Evolutionary conservation across 306 rosid genomes (phyloP), one percentile per base, ranked within the genome.

Genomic region (Lithocarpus polystachyus): DNA sequence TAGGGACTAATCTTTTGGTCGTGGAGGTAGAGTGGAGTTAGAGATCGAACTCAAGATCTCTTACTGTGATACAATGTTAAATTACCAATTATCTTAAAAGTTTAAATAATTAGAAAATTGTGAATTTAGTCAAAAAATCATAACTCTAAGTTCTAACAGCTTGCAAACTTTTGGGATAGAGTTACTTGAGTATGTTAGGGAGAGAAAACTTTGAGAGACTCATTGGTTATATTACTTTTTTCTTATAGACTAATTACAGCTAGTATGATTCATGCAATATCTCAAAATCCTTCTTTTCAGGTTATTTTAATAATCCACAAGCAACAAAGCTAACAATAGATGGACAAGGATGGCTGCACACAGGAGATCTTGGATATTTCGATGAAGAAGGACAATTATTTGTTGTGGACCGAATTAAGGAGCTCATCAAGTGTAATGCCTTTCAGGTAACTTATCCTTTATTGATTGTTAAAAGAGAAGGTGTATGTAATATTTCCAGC

Each of bases 321-420:
- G 87, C 87, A 14, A 87, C 87, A 69, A 82, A 64, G 20, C 7
- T 35, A 40, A 85, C 90, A 0, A 84, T 84, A 18, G 84, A 85
- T 35, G 80, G 83, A 29, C 73, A 84, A 43, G 82, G 88, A 33
- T 87, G 90, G 90, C 45, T 82, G 43, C 86, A 13, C 35, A 80
- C 91, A 0, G 91, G 89, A 60, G 87, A 88, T 76, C 76, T 85
- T 43, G 91, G 91, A 54, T 85, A 88, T 69, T 88, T 88, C 73
- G 77, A 88, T 57, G 84, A 80, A 51, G 81, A 26, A 3, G 91
- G 84, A 35, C 79, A 80, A 14, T 55, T 88, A 62, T 85, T 75
- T 76, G 83, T 85, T 3, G 86, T 85, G 5, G 91, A 88, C 75
- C 80, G 89, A 69, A 85, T 85, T 31, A 85, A 85, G 79, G 91